Base-by-base conservation (phyloP, 2,329 filamentous ascomycete genomes). In the Metarhizium rileyi region DNA sequence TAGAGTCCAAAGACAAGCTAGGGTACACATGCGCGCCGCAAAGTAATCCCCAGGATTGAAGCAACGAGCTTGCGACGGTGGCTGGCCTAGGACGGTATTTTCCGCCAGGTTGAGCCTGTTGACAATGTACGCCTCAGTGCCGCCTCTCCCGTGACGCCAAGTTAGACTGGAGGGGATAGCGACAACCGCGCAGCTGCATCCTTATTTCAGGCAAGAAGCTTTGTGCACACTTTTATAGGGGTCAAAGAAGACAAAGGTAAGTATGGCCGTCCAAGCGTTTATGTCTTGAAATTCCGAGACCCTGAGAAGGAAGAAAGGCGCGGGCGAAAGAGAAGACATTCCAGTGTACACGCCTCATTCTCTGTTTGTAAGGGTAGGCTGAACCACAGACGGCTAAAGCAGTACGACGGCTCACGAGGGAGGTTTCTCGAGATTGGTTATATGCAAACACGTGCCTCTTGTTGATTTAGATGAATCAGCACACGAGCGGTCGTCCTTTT, bases 141-240 rank as follows among this genome's bases (percentile, higher is more conserved):
- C 46, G 50, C 50, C 50, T 49, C 50, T 48, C 42, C 46, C 46
- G 49, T 8, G 16, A 30, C 30, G 38, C 44, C 28, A 50, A 38
- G 35, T 38, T 38, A 7, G n/a, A 20, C 26, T 22, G 38, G 44
- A 41, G 25, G 16, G 20, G 16, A 25, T n/a, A 33, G 26, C 28
- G 9, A 42, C 38, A 42, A 12, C 20, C 36, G n/a, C 20, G 6
- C 9, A 25, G 20, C 38, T 16, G 22, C 22, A 23, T 20, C 2
- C 14, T 6, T 12, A 12, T n/a, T 25, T 10, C n/a, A 25, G 10
- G 10, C 22, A 23, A 10, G 25, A 14, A 22, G 22, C 22, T 10
- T 22, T 36, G 33, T 6, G 6, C 18, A 20, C 10, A 20, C 5
- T 38, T 16, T 20, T 8, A 3, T 38, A 14, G 5, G 18, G 18